Conservation (phyloP, 2,329 filamentous ascomycete genomes). For the Truncatella angustata region DNA sequence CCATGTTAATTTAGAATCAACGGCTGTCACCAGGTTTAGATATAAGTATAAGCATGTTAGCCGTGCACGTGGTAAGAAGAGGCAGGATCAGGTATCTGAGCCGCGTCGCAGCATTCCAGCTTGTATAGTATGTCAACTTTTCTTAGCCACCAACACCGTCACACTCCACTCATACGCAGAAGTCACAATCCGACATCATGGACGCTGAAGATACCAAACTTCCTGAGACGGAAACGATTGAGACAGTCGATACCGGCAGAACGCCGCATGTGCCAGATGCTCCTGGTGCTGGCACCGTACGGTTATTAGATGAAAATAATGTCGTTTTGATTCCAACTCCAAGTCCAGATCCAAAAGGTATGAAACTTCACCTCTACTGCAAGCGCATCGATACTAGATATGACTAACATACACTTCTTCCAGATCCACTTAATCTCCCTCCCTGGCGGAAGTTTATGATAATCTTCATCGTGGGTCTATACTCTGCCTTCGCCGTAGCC, state of each 20-base stretch:
- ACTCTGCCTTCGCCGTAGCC: slow-evolving; percentile 18
- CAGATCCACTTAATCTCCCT: slow-evolving; percentile 26
- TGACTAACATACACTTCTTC: not conserved
- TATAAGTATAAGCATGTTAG: no score
- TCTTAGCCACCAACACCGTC: not conserved
- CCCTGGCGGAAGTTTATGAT: slow-evolving; percentile 22
- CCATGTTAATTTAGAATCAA: no score
- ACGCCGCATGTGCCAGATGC: not conserved
- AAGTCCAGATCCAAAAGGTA: slow-evolving; percentile 20
- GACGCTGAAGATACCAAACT: not conserved
- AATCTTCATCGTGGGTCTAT: slow-evolving; percentile 17
- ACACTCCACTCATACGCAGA: not conserved
- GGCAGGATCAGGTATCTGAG: no score
- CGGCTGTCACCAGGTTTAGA: no score
- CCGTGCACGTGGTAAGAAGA: no score
- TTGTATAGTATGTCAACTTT: no score
- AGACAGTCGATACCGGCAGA: not conserved
- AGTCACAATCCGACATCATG: not conserved
- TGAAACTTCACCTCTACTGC: not conserved
- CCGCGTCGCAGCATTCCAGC: no score
- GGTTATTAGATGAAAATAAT: slow-evolving; percentile 4
- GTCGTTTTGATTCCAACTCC: slow-evolving; percentile 22
- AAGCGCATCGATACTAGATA: not conserved
- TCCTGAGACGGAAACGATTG: not conserved
- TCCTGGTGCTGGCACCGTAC: slow-evolving; percentile 7